Percentiles rank a stretch among this genome's conserved stretches.
phyloP scores from a whole-genome alignment of 116 monocot genomes.

The Zostera marina region DNA sequence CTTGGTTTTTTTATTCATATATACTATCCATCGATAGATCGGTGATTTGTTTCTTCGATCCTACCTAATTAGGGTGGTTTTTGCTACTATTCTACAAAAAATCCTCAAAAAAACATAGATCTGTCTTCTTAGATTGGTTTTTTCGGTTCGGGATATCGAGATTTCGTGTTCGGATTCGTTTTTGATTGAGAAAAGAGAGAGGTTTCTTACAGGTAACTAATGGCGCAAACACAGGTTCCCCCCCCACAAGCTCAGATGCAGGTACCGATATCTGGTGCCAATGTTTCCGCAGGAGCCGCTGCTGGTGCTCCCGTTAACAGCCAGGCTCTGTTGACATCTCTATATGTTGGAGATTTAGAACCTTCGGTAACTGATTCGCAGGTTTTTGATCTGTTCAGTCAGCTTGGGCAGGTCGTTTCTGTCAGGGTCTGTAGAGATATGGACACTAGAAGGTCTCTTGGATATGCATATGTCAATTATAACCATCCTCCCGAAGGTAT shows the following conservation, averaged over 20 bases:
- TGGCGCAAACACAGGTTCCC: conserved; percentile 61
- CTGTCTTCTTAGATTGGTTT: conserved; percentile 1
- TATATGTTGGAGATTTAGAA: conserved; percentile 84
- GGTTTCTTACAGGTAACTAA: conserved; percentile 7
- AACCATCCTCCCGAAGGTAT: conserved; percentile 47
- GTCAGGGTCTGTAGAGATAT: conserved; percentile 75
- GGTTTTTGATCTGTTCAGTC: conserved; percentile 63
- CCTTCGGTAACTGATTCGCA: conserved; percentile 54
- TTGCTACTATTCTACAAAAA: neutral
- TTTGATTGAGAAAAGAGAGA: neutral
- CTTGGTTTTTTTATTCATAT: neutral
- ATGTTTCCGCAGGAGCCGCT: neutral
- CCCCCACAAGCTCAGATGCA: conserved; percentile 24
- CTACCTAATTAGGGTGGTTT: neutral
- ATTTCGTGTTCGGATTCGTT: neutral
- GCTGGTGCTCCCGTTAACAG: conserved; percentile 1
- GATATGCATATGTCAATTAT: conserved; percentile 80
- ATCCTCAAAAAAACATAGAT: neutral
- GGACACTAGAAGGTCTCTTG: conserved; percentile 58
- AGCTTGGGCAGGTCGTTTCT: conserved; percentile 66
- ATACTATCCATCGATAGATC: neutral
- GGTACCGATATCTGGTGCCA: conserved; percentile 10
- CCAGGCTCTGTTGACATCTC: conserved; percentile 26
- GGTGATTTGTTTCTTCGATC: neutral
- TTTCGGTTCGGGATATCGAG: neutral